Conservation (phyloP, 306 rosid species). For the Ziziphus jujuba region DNA sequence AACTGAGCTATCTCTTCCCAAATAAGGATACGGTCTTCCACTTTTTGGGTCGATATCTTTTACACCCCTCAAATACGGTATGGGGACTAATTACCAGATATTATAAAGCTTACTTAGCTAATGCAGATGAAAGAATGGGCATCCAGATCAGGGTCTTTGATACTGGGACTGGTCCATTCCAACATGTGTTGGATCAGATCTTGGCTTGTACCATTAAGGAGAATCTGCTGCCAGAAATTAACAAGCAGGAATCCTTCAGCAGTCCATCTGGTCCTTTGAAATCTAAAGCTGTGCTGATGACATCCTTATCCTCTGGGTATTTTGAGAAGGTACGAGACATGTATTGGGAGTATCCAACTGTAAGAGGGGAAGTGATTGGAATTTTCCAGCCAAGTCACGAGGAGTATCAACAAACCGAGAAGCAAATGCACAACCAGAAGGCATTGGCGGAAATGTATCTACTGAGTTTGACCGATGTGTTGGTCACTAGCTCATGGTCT, state of each 20-base stretch:
- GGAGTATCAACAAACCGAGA: slow-evolving; percentile 67
- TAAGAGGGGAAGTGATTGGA: slow-evolving; percentile 59
- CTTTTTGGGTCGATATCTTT: slow-evolving; percentile 67
- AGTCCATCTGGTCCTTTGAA: slow-evolving; percentile 30
- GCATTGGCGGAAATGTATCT: slow-evolving; percentile 76
- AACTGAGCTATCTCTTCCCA: slow-evolving; percentile 61
- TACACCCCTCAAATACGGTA: slow-evolving; percentile 65
- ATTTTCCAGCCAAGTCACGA: slow-evolving; percentile 75
- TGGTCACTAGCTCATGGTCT: slow-evolving; percentile 78
- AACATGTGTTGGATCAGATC: slow-evolving; percentile 68
- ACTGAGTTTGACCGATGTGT: slow-evolving; percentile 54
- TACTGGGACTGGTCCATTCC: slow-evolving; percentile 58
- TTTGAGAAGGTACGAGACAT: slow-evolving; percentile 54
- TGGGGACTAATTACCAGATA: slow-evolving; percentile 73
- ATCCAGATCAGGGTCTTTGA: slow-evolving; percentile 74
- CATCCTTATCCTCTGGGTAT: slow-evolving; percentile 67
- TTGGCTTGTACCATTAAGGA: slow-evolving; percentile 53
- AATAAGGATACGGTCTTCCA: slow-evolving; percentile 68
- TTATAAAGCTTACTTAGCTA: slow-evolving; percentile 62
- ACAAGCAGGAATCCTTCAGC: slow-evolving; percentile 18
- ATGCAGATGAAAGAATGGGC: slow-evolving; percentile 65
- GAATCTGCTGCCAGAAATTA: slow-evolving; percentile 56
- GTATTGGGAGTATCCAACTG: slow-evolving; percentile 70
- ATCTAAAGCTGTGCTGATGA: slow-evolving; percentile 58
- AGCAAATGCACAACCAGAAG: slow-evolving; percentile 61